phyloP scores from a whole-genome alignment of 2,329 filamentous ascomycete genomes.

The Acrocalymma vagum region DNA sequence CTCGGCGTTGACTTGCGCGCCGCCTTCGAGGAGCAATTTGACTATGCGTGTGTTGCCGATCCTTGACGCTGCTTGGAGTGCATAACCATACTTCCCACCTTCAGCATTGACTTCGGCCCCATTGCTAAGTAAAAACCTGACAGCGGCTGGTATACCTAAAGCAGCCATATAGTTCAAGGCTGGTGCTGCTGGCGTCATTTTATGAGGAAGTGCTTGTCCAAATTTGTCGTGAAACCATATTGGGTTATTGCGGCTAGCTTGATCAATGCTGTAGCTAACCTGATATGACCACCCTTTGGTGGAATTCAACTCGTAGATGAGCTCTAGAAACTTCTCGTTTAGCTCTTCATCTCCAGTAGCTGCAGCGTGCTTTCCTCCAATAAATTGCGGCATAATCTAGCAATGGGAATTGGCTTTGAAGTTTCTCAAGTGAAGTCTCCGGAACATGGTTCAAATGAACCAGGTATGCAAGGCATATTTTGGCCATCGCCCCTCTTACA shows the following conservation, averaged over 20 bases:
- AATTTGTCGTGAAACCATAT: too few species aligned
- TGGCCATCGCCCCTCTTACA: slow-evolving; percentile 7
- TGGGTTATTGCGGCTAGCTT: slow-evolving; percentile 12
- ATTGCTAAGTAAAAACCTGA: slow-evolving; percentile 10
- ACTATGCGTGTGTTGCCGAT: slow-evolving; percentile 9
- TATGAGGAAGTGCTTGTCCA: too few species aligned
- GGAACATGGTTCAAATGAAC: slow-evolving; percentile 15
- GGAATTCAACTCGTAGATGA: too few species aligned
- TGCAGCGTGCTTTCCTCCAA: slow-evolving; percentile 26
- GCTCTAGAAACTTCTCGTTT: too few species aligned
- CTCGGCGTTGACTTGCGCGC: slow-evolving; percentile 57
- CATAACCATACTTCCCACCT: slow-evolving; percentile 16
- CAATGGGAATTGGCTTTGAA: slow-evolving; percentile 13
- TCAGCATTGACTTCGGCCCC: slow-evolving; percentile 22
- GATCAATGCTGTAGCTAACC: slow-evolving; percentile 17
- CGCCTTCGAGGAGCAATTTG: slow-evolving; percentile 11
- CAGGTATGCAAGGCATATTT: slow-evolving; percentile 21
- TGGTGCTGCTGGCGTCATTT: slow-evolving; percentile 4
- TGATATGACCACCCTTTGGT: slow-evolving; percentile 13
- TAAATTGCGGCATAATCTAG: slow-evolving; percentile 29
- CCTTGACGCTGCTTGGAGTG: slow-evolving; percentile 18
- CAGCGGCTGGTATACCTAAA: slow-evolving; percentile 14
- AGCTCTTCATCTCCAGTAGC: slow-evolving; percentile 13
- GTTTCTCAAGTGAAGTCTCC: slow-evolving; percentile 1
- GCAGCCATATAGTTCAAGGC: slow-evolving; percentile 24